These are phyloP conservation scores for Heliamphora exappendiculata DNA, from an alignment of 148 eudicot genomes.

Conservation along the genomic window DNA sequence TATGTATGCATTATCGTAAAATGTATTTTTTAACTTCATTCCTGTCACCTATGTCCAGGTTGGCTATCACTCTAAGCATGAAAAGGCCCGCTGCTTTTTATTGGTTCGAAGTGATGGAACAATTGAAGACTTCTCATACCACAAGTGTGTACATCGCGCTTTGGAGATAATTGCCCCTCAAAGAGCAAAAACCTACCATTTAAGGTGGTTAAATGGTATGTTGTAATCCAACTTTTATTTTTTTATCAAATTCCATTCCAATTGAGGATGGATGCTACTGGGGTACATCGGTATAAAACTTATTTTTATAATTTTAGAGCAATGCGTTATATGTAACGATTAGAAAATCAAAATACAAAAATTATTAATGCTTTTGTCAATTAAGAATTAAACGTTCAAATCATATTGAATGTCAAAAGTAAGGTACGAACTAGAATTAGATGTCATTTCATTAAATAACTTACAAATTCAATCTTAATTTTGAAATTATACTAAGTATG, in stretches of 20 bases:
- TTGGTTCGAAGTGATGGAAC: conserved; percentile 60
- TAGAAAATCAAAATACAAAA: too few species aligned
- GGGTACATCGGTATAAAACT: too few species aligned
- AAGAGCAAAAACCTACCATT: conserved; percentile 38
- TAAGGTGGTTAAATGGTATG: conserved; percentile 35
- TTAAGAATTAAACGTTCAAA: too few species aligned
- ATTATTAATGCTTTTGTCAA: too few species aligned
- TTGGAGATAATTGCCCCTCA: conserved; percentile 51
- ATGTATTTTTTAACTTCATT: neutral
- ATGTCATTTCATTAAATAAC: too few species aligned
- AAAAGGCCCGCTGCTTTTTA: conserved; percentile 58
- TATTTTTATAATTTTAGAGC: too few species aligned
- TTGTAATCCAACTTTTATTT: neutral
- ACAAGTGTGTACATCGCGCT: conserved; percentile 55
- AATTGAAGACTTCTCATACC: conserved; percentile 74
- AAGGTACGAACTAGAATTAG: too few species aligned
- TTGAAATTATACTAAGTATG: too few species aligned
- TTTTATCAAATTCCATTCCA: neutral
- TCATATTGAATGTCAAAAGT: too few species aligned
- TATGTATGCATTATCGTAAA: neutral
- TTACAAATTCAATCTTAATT: too few species aligned
- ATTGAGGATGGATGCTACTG: too few species aligned
- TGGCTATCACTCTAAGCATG: conserved; percentile 44
- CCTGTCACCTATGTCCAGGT: conserved; percentile 35
- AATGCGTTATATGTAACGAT: too few species aligned